Percentiles rank a stretch among this genome's conserved stretches.
Evolutionary conservation across 2,329 filamentous ascomycete genomes (phyloP).

Genomic region (Conoideocrella luteorostrata): DNA sequence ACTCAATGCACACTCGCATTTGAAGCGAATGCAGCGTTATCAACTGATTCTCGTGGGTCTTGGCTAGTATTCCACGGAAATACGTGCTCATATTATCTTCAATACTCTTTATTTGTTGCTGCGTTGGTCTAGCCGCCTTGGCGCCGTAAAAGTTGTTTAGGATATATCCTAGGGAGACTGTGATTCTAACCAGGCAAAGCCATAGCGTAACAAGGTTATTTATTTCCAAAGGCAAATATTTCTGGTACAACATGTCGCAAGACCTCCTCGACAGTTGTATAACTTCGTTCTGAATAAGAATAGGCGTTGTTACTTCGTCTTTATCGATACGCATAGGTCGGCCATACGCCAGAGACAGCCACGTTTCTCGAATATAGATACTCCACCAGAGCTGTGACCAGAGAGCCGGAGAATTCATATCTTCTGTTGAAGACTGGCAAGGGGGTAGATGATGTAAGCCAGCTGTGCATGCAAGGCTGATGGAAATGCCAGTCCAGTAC

Average conservation of each 20-base stretch:
- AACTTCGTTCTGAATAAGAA: background rate
- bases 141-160: background rate
- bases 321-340: background rate
- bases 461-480: slow-evolving; percentile 34
- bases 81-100: background rate
- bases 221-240: background rate
- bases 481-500: slow-evolving; percentile 40
- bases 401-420: background rate
- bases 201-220: background rate
- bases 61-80: background rate
- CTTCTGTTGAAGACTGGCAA: background rate
- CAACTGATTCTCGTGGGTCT: background rate
- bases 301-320: background rate
- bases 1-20: background rate
- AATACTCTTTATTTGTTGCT: background rate
- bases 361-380: background rate
- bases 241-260: background rate
- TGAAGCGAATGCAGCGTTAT: background rate
- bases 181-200: background rate
- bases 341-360: background rate
- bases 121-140: background rate
- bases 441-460: slow-evolving; percentile 29
- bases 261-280: background rate
- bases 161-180: background rate
- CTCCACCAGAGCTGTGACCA: background rate